phyloP scores from a whole-genome alignment of 2,329 filamentous ascomycete species.

The Exophiala aquamarina region DNA sequence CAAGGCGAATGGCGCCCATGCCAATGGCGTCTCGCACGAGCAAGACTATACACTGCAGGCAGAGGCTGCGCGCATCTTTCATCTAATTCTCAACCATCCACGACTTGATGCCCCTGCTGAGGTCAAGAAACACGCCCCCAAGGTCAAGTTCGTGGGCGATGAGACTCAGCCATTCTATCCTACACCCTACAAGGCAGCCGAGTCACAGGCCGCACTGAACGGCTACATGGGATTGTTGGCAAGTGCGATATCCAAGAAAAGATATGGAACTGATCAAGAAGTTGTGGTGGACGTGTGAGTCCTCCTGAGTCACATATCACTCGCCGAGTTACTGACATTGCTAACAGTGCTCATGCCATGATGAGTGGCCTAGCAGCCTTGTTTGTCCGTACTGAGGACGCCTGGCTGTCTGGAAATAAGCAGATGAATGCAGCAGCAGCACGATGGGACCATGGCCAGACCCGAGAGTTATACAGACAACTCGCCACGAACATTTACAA shows the following conservation, averaged over 20 bases:
- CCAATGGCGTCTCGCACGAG: neutral
- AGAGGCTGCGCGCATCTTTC: neutral
- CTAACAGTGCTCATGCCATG: conserved; percentile 5
- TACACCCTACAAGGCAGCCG: conserved; percentile 53
- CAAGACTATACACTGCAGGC: neutral
- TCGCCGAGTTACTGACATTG: neutral
- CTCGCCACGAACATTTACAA: conserved; percentile 44
- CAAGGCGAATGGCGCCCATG: no score
- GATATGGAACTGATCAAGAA: conserved; percentile 38
- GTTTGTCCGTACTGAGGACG: conserved; percentile 7
- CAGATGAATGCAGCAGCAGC: conserved; percentile 5
- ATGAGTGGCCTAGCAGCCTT: conserved; percentile 11
- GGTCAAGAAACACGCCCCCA: conserved; percentile 33
- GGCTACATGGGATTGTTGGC: conserved; percentile 61
- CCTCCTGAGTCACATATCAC: neutral
- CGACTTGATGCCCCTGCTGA: conserved; percentile 28
- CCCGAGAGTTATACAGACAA: conserved; percentile 7
- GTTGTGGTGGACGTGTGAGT: neutral
- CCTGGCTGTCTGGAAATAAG: conserved; percentile 10
- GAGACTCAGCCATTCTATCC: conserved; percentile 41
- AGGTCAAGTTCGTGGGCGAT: conserved; percentile 38
- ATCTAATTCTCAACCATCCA: neutral
- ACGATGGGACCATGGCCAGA: conserved; percentile 13
- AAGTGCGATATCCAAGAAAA: conserved; percentile 58
- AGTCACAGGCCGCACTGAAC: conserved; percentile 57